phyloP scores from a whole-genome alignment of 768 basidiomycete genomes.

The Calvatia gigantea region DNA sequence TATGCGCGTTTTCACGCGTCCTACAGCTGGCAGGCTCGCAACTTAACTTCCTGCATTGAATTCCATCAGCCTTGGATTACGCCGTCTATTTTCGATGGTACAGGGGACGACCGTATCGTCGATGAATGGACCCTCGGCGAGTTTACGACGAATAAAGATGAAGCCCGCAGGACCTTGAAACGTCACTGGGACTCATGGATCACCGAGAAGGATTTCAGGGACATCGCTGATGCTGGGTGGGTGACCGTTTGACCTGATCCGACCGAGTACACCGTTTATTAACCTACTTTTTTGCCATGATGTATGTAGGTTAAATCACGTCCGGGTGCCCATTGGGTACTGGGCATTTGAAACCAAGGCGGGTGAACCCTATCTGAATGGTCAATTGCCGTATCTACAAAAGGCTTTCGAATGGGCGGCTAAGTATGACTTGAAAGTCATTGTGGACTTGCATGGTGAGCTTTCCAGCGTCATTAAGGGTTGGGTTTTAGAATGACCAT shows the following conservation, averaged over 20 bases:
- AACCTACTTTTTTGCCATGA: background rate
- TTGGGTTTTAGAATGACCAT: background rate
- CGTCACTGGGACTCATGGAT: slow-evolving; percentile 81
- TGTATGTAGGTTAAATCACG: slow-evolving; percentile 69
- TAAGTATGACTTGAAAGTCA: slow-evolving; percentile 67
- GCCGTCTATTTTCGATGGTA: slow-evolving; percentile 66
- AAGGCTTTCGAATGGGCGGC: slow-evolving; percentile 68
- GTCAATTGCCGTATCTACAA: slow-evolving; percentile 64
- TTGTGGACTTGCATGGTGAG: slow-evolving; percentile 68
- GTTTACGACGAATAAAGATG: slow-evolving; percentile 46
- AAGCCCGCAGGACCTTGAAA: slow-evolving; percentile 43
- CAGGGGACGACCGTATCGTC: slow-evolving; percentile 54
- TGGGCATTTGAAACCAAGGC: slow-evolving; percentile 80
- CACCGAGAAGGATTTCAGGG: slow-evolving; percentile 71
- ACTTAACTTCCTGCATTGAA: background rate
- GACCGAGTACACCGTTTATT: background rate
- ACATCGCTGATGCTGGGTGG: slow-evolving; percentile 72
- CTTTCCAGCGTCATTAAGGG: background rate
- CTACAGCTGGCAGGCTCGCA: background rate
- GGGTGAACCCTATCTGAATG: slow-evolving; percentile 76
- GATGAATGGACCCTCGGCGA: slow-evolving; percentile 79
- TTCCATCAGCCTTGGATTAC: slow-evolving; percentile 65
- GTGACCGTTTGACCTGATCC: slow-evolving; percentile 12
- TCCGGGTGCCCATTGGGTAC: slow-evolving; percentile 82
- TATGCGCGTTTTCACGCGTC: slow-evolving; percentile 9